Percentiles rank a stretch among this genome's conserved stretches.
Evolutionary conservation across 345 rosid species (phyloP).

Genomic region (Eucalyptus marginata): DNA sequence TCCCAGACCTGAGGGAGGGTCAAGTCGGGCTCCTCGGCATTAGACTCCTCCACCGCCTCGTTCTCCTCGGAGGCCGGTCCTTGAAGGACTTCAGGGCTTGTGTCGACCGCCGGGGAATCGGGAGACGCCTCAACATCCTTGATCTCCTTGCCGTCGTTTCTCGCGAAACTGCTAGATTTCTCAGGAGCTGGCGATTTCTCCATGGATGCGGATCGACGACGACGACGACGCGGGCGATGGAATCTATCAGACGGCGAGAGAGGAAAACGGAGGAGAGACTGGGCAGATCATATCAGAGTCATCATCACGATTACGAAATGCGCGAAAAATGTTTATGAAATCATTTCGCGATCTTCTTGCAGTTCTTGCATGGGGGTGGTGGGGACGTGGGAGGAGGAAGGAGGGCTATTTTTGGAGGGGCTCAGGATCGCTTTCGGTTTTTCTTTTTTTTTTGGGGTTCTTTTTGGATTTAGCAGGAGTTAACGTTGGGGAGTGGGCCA

Average conservation of each 20-base stretch:
- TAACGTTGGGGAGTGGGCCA: background rate
- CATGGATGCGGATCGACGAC: background rate
- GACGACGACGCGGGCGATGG: background rate
- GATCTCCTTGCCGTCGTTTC: background rate
- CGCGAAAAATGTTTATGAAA: background rate
- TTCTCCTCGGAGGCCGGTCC: background rate
- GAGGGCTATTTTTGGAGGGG: background rate
- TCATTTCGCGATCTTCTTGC: background rate
- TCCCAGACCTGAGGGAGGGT: slow-evolving; percentile 10
- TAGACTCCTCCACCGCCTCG: background rate
- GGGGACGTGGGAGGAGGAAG: background rate
- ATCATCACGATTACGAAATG: background rate
- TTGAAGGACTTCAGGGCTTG: background rate
- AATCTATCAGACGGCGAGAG: background rate
- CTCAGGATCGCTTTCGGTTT: background rate
- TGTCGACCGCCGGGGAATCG: background rate
- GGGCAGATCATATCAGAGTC: background rate
- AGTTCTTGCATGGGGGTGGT: background rate
- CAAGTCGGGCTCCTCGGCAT: background rate
- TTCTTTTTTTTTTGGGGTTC: background rate
- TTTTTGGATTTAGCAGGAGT: background rate
- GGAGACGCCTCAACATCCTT: background rate
- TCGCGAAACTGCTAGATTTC: slow-evolving; percentile 8
- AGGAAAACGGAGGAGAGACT: background rate
- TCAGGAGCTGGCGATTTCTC: background rate